Evolutionary conservation across 495 filamentous ascomycete genomes (phyloP).

Genomic region (Penicillium herquei): DNA sequence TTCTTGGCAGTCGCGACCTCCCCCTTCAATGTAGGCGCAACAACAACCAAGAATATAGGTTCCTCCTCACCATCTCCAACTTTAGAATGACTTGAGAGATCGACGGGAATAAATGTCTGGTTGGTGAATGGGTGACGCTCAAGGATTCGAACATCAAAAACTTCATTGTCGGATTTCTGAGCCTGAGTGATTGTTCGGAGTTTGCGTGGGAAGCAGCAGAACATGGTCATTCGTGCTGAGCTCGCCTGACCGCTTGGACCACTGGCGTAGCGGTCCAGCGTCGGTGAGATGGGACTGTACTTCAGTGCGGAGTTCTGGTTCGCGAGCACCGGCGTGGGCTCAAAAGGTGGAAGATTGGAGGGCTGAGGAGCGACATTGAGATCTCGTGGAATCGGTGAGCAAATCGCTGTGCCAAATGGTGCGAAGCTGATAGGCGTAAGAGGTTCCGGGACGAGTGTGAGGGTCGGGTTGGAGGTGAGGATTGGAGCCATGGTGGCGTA

Average conservation of each 20-base stretch:
- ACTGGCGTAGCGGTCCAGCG: conserved; percentile 62
- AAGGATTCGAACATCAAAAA: conserved; percentile 72
- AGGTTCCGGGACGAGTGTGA: conserved; percentile 50
- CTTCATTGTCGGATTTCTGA: conserved; percentile 18
- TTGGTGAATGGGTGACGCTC: conserved; percentile 93
- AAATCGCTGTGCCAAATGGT: conserved; percentile 79
- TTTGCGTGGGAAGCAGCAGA: conserved; percentile 74
- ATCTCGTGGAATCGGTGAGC: conserved; percentile 61
- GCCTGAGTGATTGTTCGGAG: conserved; percentile 29
- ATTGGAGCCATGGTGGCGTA: conserved; percentile 25
- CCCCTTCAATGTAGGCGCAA: conserved; percentile 66
- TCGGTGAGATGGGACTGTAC: conserved; percentile 72
- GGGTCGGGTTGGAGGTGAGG: conserved; percentile 30
- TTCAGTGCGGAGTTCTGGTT: conserved; percentile 91
- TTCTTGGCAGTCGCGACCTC: conserved; percentile 34
- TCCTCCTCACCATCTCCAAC: conserved; percentile 31
- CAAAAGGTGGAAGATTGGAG: conserved; percentile 39
- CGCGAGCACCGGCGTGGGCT: conserved; percentile 46
- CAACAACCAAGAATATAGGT: conserved; percentile 75
- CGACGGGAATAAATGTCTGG: conserved; percentile 87
- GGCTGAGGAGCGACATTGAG: conserved; percentile 45
- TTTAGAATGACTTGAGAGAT: conserved; percentile 41
- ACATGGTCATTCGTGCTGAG: conserved; percentile 76
- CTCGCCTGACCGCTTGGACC: conserved; percentile 63
- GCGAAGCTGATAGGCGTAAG: conserved; percentile 68